phyloP scores from a whole-genome alignment of 1,139 yeast species.

The Geotrichum citri-aurantii region DNA sequence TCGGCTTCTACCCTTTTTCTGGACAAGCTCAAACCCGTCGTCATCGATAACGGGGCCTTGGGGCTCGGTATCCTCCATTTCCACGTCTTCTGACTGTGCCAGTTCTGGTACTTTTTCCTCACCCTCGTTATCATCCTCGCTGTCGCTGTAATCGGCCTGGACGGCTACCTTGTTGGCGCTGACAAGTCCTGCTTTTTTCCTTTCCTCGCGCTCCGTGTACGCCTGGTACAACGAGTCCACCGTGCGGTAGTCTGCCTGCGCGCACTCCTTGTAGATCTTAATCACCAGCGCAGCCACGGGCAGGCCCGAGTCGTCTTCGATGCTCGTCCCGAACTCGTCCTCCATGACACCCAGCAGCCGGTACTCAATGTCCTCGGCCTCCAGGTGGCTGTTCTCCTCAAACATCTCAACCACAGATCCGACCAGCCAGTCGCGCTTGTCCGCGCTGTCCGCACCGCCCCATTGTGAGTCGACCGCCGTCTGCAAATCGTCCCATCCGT shows the following conservation, averaged over 20 bases:
- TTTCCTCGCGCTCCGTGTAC: slow-evolving; percentile 52
- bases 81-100: slow-evolving; percentile 40
- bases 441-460: slow-evolving; percentile 93
- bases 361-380: slow-evolving; percentile 75
- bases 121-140: slow-evolving; percentile 42
- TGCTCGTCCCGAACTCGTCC: slow-evolving; percentile 82
- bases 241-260: slow-evolving; percentile 44
- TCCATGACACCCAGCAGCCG: slow-evolving; percentile 82
- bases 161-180: slow-evolving; percentile 34
- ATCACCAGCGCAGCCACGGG: slow-evolving; percentile 64
- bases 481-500: slow-evolving; percentile 81
- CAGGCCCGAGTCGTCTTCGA: slow-evolving; percentile 85
- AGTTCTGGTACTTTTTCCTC: slow-evolving; percentile 40
- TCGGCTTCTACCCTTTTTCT: slow-evolving; percentile 40
- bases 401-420: slow-evolving; percentile 79
- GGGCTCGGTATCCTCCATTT: slow-evolving; percentile 26
- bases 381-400: slow-evolving; percentile 47
- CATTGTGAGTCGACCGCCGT: slow-evolving; percentile 93
- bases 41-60: slow-evolving; percentile 74
- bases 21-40: slow-evolving; percentile 88
- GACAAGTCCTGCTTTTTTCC: slow-evolving; percentile 35
- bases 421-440: slow-evolving; percentile 92
- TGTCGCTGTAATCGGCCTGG: slow-evolving; percentile 48
- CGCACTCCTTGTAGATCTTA: slow-evolving; percentile 60
- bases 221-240: slow-evolving; percentile 56